Evolutionary conservation across 768 basidiomycete genomes (phyloP), one percentile per base, ranked within the genome.

Genomic region (Agaricus sinodeliciosus): DNA sequence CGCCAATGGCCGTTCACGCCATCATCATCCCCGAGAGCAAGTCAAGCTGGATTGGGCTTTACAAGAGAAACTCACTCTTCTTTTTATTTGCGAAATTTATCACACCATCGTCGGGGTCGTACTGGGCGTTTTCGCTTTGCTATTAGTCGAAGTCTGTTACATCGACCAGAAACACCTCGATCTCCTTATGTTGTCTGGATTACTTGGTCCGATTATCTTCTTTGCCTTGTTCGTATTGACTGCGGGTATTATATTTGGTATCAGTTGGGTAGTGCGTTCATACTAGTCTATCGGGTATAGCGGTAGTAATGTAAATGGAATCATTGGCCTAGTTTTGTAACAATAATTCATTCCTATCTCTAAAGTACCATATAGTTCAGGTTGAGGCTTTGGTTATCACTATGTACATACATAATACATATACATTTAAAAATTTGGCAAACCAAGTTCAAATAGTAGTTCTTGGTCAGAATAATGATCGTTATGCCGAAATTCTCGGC

Each of bases 61-160:
- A 15, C 51, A 47, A 41, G 37, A 46, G 26, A 46, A 53, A 16
- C 7, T 53, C 18, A 40, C 44, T 25, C 12, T 53, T 16, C 51
- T 46, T 12, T 27, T 53, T 12, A 36, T 53, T n/a, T 46, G 51
- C 26, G 51, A 53, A 36, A 45, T 53, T 46, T 46, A 47, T 25
- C 51, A 53, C 6, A 53, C 51, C 11, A 25, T 46, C 4, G 16
- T 22, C 37, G 51, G 43, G 9, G 51, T 53, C 15, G n/a, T 53
- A 27, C 18, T 53, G 25, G 51, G 51, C 11, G 36, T 53, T 26
- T 19, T 40, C 13, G 51, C 22, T 25, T 46, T 53, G 51, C 43
- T 44, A 40, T 18, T 46, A n/a, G 12, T 53, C 36, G n/a, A 7
- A 1, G 13, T 40, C 37, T 46, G 27, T 46, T 12, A 3, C 27